These are phyloP conservation scores for Paramecium sonneborni DNA, from an alignment of 73 alveolate species.

Conservation along the genomic window DNA sequence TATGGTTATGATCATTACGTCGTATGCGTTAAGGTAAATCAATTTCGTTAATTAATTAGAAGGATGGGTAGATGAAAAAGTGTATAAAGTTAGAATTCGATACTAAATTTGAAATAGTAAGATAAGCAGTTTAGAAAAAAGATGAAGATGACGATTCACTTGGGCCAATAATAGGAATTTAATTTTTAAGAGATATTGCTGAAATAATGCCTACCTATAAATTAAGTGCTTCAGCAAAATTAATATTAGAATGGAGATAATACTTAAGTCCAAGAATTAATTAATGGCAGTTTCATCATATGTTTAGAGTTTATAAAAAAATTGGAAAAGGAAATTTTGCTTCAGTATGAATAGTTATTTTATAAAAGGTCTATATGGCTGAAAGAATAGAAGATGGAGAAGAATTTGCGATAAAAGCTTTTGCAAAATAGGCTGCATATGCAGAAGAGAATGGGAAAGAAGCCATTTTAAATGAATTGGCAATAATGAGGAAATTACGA, in stretches of 20 bases:
- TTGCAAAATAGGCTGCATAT: conserved; percentile 63
- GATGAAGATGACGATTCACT: conserved; percentile 54
- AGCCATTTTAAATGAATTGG: conserved; percentile 36
- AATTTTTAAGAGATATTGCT: neutral
- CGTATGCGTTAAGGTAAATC: neutral
- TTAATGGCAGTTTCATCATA: conserved; percentile 53
- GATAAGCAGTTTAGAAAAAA: neutral
- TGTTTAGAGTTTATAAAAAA: conserved; percentile 44
- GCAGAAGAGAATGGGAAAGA: conserved; percentile 65
- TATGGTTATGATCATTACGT: neutral
- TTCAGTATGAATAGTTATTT: neutral
- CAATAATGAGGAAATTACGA: conserved; percentile 12
- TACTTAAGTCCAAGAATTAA: conserved; percentile 5
- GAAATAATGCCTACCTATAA: neutral
- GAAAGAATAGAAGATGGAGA: conserved; percentile 63
- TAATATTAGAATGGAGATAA: conserved; percentile 14
- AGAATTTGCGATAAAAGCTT: conserved; percentile 63
- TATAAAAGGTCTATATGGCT: conserved; percentile 51
- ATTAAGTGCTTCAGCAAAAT: neutral
- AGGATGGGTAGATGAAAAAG: neutral
- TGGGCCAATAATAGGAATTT: conserved; percentile 33
- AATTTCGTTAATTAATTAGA: neutral
- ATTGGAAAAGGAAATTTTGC: conserved; percentile 58
- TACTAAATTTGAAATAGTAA: conserved; percentile 26
- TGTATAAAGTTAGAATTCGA: neutral